These are phyloP conservation scores for Penicillium antarcticum DNA, from an alignment of 495 filamentous ascomycete genomes.

Conservation along the genomic window DNA sequence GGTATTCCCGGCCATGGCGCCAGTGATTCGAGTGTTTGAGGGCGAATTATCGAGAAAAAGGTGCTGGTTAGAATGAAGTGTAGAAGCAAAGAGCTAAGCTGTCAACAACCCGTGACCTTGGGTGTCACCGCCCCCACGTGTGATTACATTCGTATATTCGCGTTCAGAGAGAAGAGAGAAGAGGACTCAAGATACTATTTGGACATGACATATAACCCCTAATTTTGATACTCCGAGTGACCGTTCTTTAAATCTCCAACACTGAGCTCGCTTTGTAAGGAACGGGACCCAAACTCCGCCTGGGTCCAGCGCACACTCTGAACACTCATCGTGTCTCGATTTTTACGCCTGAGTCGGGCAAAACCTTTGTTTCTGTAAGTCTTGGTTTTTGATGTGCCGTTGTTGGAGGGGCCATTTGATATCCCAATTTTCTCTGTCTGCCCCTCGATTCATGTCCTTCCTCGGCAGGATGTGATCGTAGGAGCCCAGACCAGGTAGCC, in stretches of 20 bases:
- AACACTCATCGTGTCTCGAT: conserved; percentile 33
- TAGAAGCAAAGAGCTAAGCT: conserved; percentile 3
- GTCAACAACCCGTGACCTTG: conserved; percentile 31
- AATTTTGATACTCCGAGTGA: too few relatives aligned
- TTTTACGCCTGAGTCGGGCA: conserved; percentile 31
- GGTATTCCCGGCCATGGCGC: conserved; percentile 18
- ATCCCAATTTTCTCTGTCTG: conserved; percentile 16
- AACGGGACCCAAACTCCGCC: conserved; percentile 25
- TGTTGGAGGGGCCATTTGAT: conserved; percentile 1
- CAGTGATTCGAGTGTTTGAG: conserved; percentile 18
- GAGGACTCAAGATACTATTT: neutral
- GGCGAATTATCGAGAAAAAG: neutral
- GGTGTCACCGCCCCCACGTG: conserved; percentile 29
- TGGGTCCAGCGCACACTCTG: conserved; percentile 17
- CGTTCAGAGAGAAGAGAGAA: neutral
- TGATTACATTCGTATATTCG: neutral
- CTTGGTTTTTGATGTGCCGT: neutral
- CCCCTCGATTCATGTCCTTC: conserved; percentile 17
- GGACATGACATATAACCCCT: neutral
- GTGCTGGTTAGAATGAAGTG: conserved; percentile 1
- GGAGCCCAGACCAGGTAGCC: neutral
- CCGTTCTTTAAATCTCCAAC: neutral
- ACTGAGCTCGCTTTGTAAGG: conserved; percentile 24
- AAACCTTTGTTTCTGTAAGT: conserved; percentile 35
- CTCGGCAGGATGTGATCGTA: conserved; percentile 1